These are phyloP conservation scores for Coffea canephora DNA, from an alignment of 257 asterid genomes.

Conservation along the genomic window DNA sequence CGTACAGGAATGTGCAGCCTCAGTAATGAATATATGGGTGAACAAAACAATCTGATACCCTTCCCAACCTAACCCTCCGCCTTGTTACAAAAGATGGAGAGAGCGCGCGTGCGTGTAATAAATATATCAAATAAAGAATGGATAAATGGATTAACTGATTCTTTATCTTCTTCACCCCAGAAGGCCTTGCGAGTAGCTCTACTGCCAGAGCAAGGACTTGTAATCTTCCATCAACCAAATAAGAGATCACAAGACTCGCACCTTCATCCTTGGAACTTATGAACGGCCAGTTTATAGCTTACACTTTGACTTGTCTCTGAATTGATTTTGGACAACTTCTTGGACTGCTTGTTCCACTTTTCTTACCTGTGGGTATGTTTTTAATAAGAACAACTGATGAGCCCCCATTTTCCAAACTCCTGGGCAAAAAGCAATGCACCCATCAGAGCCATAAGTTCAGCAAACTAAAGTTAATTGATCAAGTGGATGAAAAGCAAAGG, in stretches of 20 bases:
- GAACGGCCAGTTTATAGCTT: neutral
- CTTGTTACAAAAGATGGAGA: too few relatives aligned
- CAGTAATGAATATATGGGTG: too few relatives aligned
- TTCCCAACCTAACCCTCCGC: too few relatives aligned
- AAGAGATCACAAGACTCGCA: neutral
- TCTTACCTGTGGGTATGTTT: slow-evolving; percentile 51
- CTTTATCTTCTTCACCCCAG: neutral
- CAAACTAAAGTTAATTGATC: slow-evolving; percentile 1
- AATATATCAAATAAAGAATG: slow-evolving; percentile 2
- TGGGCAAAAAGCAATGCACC: slow-evolving; percentile 25
- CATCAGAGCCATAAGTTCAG: slow-evolving; percentile 2
- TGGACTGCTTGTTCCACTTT: slow-evolving; percentile 37
- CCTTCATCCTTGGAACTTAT: neutral
- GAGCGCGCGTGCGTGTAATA: too few relatives aligned
- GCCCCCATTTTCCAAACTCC: slow-evolving; percentile 40
- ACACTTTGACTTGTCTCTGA: slow-evolving; percentile 18
- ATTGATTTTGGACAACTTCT: slow-evolving; percentile 38
- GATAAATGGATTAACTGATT: neutral
- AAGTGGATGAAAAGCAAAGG: neutral
- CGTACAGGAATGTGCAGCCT: too few relatives aligned
- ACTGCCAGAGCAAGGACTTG: neutral
- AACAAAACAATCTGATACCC: too few relatives aligned
- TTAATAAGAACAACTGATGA: slow-evolving; percentile 60
- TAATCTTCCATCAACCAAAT: neutral
- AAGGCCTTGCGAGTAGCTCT: neutral